Evolutionary conservation across 225 moss, liverwort and hornwort genomes (phyloP), one percentile per base, ranked within the genome.

Genomic region (Rhytidiadelphus loreus): DNA sequence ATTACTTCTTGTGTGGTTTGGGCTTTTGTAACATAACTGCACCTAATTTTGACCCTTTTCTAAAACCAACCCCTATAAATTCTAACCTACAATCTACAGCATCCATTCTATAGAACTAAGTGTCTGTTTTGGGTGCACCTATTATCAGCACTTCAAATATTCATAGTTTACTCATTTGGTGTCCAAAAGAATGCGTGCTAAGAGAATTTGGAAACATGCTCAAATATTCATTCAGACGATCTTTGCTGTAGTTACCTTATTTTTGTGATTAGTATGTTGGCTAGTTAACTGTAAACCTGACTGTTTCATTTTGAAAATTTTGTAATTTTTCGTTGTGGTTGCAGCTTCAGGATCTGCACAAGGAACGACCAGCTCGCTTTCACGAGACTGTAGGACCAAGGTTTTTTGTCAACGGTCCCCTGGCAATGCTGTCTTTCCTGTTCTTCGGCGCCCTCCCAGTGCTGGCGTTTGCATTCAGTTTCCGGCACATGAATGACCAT

Each of bases 401-500:
- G 58, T 93, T 94, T 74, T 90, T 89, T 73, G 41, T 93, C 28
- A 95, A 97, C 46, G 96, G 95, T 13, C 87, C 86, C 44, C 57
- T 99, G 30, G 94, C 98, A 18, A 75, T 89, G 73, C 26, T 96
- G 37, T 97, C 97, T 21, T 97, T 95, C 69, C 58, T 96, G 6
- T 20, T 96, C 72, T 96, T 96, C 68, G 98, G 97, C 44, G 87
- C 91, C 4, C 94, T 96, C 41, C 91, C 94, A 69, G 94, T 94
- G 12, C 56, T 96, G 53, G 89, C 90, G 11, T 99, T 93, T 85
- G 97, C 91, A 21, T 93, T 97, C 87, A 94, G 94, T 82, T 99
- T 97, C 91, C 95, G 88, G 71, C 75, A 93, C 80, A 72, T 60
- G 7, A 83, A 90, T 33, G 95, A 93, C 59, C 89, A 88, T 53